A percentile compares a stretch with the other conserved stretches of the same genome.
Evolutionary conservation across 73 alveolate genomes (phyloP).

Genomic region (Tetrahymena borealis): DNA sequence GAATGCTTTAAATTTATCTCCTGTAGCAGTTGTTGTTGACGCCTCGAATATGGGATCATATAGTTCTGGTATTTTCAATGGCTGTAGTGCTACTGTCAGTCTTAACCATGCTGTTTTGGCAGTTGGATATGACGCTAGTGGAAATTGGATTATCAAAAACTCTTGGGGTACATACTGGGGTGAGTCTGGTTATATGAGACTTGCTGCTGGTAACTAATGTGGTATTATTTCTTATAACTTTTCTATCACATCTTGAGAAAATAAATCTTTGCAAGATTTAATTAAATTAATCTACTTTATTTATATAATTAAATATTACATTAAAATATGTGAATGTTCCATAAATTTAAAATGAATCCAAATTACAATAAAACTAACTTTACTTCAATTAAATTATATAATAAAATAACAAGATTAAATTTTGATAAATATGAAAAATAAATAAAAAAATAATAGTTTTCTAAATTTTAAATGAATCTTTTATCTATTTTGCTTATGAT

Average conservation of each 20-base stretch:
- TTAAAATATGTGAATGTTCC: too few relatives aligned
- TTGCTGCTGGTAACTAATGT: conserved; percentile 8
- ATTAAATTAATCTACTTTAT: too few relatives aligned
- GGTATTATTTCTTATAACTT: not conserved
- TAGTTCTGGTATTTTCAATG: conserved; percentile 8
- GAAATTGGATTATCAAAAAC: conserved; percentile 50
- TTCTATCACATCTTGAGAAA: not conserved
- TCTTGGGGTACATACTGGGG: conserved; percentile 71
- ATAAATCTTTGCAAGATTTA: not conserved
- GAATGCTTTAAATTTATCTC: not conserved
- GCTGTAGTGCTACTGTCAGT: conserved; percentile 11
- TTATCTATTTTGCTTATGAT: too few relatives aligned
- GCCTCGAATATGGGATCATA: conserved; percentile 9
- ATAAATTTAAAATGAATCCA: too few relatives aligned
- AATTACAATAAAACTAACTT: too few relatives aligned
- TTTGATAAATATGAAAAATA: too few relatives aligned
- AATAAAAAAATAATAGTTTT: too few relatives aligned
- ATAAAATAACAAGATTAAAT: too few relatives aligned
- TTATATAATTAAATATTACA: too few relatives aligned
- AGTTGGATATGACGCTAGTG: conserved; percentile 45
- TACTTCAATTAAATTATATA: too few relatives aligned
- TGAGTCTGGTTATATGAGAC: conserved; percentile 44
- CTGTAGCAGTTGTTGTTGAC: conserved; percentile 42
- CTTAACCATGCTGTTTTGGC: conserved; percentile 54
- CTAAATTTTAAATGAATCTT: too few relatives aligned